Percentiles rank a stretch among this genome's conserved stretches.
These are phyloP conservation scores for Pascua sp. DNA, from an alignment of 1,284 basidiomycete species.

Conservation along the genomic window DNA sequence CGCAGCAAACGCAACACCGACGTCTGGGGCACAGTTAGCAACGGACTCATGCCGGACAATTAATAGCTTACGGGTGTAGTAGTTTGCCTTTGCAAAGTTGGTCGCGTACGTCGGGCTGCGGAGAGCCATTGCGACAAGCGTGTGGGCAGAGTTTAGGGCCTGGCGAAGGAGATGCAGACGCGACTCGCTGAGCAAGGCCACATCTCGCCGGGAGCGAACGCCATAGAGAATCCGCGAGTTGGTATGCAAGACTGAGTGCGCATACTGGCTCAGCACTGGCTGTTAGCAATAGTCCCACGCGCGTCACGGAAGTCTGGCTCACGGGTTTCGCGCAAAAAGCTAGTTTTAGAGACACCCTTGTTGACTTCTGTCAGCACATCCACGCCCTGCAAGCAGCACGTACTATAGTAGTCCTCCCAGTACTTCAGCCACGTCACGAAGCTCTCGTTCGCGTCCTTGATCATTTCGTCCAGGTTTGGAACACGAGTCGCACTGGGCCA, in stretches of 20 bases:
- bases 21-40: conserved; percentile 24
- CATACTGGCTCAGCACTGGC: conserved; percentile 17
- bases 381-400: not conserved
- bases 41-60: not conserved
- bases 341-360: conserved; percentile 4
- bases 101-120: conserved; percentile 28
- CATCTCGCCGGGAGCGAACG: conserved; percentile 27
- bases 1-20: conserved; percentile 39
- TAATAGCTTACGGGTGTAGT: conserved; percentile 2
- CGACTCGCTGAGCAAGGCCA: conserved; percentile 23
- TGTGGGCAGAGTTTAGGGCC: conserved; percentile 28
- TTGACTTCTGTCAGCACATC: conserved; percentile 4
- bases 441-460: conserved; percentile 36
- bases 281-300: not conserved
- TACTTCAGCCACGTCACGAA: conserved; percentile 41
- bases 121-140: conserved; percentile 27
- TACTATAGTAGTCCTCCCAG: conserved; percentile 42
- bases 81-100: conserved; percentile 20
- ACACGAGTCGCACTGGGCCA: conserved; percentile 25
- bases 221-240: conserved; percentile 35
- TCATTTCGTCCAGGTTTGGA: conserved; percentile 39
- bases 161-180: conserved; percentile 22
- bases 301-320: not conserved
- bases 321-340: conserved; percentile 16
- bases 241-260: conserved; percentile 25